phyloP scores from a whole-genome alignment of 1,284 basidiomycete species.

The Fomitopsis betulina region DNA sequence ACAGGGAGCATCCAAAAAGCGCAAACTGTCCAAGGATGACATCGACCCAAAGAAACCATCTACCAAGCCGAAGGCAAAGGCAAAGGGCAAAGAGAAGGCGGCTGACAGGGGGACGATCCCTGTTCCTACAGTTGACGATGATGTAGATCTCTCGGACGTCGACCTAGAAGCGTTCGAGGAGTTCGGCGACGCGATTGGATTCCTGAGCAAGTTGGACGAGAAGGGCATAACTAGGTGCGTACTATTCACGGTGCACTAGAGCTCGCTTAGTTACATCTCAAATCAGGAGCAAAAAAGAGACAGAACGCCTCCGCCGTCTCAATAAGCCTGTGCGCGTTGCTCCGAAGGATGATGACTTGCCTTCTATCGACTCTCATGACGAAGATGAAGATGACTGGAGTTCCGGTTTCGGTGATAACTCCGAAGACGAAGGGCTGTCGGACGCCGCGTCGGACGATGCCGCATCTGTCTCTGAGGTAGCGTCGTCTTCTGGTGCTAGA shows the following conservation, averaged over 20 bases:
- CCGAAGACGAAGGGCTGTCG: constrained; percentile 19
- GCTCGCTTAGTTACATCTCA: too few species aligned
- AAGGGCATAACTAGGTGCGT: constrained; percentile 68
- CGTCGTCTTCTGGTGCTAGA: constrained; percentile 15
- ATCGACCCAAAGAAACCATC: constrained; percentile 11
- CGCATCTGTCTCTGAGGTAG: constrained; percentile 1
- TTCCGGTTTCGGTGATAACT: constrained; percentile 36
- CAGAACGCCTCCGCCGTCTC: constrained; percentile 55
- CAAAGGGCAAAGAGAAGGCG: constrained; percentile 55
- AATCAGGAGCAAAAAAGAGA: constrained; percentile 75
- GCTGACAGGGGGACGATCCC: constrained; percentile 56
- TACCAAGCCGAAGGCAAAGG: constrained; percentile 32
- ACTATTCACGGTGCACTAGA: neutral
- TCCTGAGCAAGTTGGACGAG: constrained; percentile 61
- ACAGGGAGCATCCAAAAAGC: constrained; percentile 33
- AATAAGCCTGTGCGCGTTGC: constrained; percentile 50
- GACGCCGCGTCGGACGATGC: constrained; percentile 10
- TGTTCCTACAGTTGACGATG: constrained; percentile 50
- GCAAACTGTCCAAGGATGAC: constrained; percentile 25
- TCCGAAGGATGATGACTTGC: constrained; percentile 56
- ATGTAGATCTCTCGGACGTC: constrained; percentile 53
- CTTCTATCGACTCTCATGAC: constrained; percentile 58
- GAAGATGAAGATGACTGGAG: constrained; percentile 57
- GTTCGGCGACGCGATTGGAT: constrained; percentile 51
- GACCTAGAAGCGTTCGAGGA: constrained; percentile 57